Evolutionary conservation across 73 alveolate species (phyloP).

Genomic region (Breviolum minutum): DNA sequence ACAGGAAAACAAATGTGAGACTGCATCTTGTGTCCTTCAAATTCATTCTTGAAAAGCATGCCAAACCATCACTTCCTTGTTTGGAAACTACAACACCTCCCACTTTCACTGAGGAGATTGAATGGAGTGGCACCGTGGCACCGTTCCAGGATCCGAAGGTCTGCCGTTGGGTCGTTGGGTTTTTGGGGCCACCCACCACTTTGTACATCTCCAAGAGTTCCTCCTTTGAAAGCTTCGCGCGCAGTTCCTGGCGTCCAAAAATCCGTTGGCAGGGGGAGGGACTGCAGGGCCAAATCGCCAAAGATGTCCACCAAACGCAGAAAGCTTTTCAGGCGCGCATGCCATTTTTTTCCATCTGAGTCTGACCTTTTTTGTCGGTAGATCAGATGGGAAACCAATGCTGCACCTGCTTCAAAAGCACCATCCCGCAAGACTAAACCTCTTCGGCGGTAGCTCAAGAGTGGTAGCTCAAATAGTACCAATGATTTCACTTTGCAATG

Average conservation of each 20-base stretch:
- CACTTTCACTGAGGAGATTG: background rate
- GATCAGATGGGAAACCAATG: too few species aligned
- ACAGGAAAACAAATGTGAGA: background rate
- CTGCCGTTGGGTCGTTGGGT: background rate
- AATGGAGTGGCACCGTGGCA: too few species aligned
- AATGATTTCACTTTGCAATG: too few species aligned
- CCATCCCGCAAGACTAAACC: too few species aligned
- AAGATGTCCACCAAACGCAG: background rate
- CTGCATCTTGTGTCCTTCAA: background rate
- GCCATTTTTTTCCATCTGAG: background rate
- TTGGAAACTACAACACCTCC: background rate
- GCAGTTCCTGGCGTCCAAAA: background rate
- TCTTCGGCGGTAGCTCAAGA: too few species aligned
- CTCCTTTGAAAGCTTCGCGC: constrained; percentile 59
- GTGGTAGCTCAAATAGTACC: too few species aligned
- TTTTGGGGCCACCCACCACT: background rate
- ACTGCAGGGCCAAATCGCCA: background rate
- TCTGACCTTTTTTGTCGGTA: background rate
- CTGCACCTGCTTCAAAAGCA: too few species aligned
- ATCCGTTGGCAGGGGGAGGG: background rate
- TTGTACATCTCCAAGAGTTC: constrained; percentile 51
- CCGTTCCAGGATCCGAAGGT: background rate
- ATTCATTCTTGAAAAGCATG: background rate
- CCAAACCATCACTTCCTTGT: background rate
- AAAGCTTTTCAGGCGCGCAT: background rate